Evolutionary conservation across 192 early-diverging fungal genomes (phyloP).

Genomic region (Glomus cerebriforme): DNA sequence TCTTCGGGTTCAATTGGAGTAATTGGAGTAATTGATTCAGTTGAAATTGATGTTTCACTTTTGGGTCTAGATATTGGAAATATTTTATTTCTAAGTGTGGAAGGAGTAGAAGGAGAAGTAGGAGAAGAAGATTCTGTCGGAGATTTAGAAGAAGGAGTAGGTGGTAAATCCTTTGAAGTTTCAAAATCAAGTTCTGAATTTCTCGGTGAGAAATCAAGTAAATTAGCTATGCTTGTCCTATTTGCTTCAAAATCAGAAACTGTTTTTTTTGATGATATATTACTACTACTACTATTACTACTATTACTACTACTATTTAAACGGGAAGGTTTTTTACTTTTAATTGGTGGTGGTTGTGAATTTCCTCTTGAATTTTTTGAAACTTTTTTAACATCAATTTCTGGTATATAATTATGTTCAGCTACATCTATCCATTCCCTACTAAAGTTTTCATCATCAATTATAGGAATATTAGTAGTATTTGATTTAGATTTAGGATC

Average conservation of each 20-base stretch:
- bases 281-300: background rate
- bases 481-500: background rate
- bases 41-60: background rate
- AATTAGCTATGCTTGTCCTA: conserved; percentile 10
- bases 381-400: background rate
- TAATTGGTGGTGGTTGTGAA: background rate
- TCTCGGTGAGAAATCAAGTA: background rate
- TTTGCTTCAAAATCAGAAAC: conserved; percentile 8
- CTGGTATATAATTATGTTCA: background rate
- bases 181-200: background rate
- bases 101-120: background rate
- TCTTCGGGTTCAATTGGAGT: background rate
- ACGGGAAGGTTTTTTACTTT: background rate
- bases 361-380: background rate
- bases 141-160: background rate
- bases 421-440: conserved; percentile 18
- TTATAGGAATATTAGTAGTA: background rate
- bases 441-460: background rate
- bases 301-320: background rate
- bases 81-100: background rate
- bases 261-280: conserved; percentile 13
- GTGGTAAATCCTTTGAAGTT: conserved; percentile 14
- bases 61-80: background rate
- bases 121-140: background rate
- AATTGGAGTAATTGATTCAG: background rate